Base-by-base conservation (phyloP, 177 flowering plant species). In the Vitis hybrid region DNA sequence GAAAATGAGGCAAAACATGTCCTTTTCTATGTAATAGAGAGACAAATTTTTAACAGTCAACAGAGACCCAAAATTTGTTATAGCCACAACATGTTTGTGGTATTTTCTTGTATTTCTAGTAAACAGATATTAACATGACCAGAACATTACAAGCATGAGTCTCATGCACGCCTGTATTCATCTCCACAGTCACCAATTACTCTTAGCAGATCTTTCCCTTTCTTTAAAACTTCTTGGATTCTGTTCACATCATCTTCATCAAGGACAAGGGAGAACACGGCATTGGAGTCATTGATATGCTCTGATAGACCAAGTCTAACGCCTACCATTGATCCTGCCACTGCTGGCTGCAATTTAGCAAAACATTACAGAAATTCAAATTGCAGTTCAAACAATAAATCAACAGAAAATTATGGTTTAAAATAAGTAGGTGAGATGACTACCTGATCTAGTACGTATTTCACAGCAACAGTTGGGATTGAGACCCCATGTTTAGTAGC, bases 161-260 rank as follows among this genome's bases (percentile, higher is more conserved):
- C 62, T 83, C 72, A 87, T 27, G 83, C 83, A 62, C 93, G 90
- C 78, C 99, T 83, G 69, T 92, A 89, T 72, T 95, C 99, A 74
- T 92, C 97, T 56, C 98, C 98, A 73, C 98, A 93, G 75, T 92
- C 97, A 52, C 97, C 99, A 60, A 93, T 95, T n/a, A 92, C 82
- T 80, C 74, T 79, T 49, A 88, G 79, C 49, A 95, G 85, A 86
- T 93, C 89, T 65, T 83, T 91, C 35, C 99, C 97, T 72, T 82
- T 85, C 57, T 74, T 81, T 15, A 90, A 64, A 30, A 86, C 88
- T 73, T 87, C 91, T 64, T 70, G 78, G 59, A 93, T 90, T 82
- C 85, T 86, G 76, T 64, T 79, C 2, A 82, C 67, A 78, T 93
- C 98, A 11, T 91, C 98, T 66, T 87, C 91, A 59, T 93, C 98